phyloP scores from a whole-genome alignment of 306 rosid genomes.

The barrel medic (Medicago truncatula) region MtrunA17r5.0-ANR NC_053043.1:39902001-39902500 shows the following conservation, averaged over 20 bases:
- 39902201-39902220: conserved; percentile 72
- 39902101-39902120: conserved; percentile 92
- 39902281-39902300: conserved; percentile 28
- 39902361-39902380: conserved; percentile 26
- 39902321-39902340: conserved; percentile 4
- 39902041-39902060: conserved; percentile 86
- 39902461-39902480: conserved; percentile 97
- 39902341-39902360: conserved; percentile 27
- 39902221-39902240: conserved; percentile 72
- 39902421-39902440: conserved; percentile 89
- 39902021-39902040: conserved; percentile 54
- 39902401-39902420: conserved; percentile 56
- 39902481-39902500: conserved; percentile 99
- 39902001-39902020: conserved; percentile 46
- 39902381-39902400: conserved; percentile 38
- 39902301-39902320: conserved; percentile 10
- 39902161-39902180: conserved; percentile 92
- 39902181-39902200: conserved; percentile 83
- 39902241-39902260: conserved; percentile 90
- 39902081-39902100: conserved; percentile 68
- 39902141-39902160: conserved; percentile 95
- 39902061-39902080: conserved; percentile 67
- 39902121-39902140: conserved; percentile 82
- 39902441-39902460: conserved; percentile 95
- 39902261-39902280: conserved; percentile 41